Conservation (phyloP, 257 asterid genomes). For the Petunia secreta region DNA sequence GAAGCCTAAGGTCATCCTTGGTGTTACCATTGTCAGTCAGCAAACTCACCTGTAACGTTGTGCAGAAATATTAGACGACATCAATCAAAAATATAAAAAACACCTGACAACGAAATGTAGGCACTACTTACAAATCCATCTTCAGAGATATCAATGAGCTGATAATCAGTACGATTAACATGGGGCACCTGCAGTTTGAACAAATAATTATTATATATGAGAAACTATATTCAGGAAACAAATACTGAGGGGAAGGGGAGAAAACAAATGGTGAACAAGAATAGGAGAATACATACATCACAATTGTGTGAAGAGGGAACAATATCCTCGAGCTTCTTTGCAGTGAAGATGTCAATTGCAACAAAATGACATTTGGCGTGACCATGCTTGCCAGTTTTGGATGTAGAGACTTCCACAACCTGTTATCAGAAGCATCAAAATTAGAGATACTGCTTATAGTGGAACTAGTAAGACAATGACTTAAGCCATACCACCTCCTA, state of each 20-base stretch:
- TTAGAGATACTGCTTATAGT: background rate
- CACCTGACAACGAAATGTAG: background rate
- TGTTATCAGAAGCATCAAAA: constrained; percentile 27
- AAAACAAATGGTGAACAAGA: background rate
- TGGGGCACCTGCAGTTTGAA: constrained; percentile 71
- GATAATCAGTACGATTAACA: constrained; percentile 87
- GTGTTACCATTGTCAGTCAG: constrained; percentile 84
- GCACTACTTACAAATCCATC: constrained; percentile 90
- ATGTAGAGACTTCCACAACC: constrained; percentile 96
- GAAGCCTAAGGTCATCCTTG: constrained; percentile 93
- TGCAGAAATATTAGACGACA: constrained; percentile 21
- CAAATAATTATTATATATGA: background rate
- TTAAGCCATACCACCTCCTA: background rate
- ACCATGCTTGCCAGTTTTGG: constrained; percentile 97
- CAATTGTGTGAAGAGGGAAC: constrained; percentile 97
- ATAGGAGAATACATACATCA: constrained; percentile 49
- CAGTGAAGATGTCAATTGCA: constrained; percentile 81
- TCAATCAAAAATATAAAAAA: background rate
- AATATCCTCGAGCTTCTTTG: constrained; percentile 92
- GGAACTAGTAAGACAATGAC: background rate
- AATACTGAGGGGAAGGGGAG: background rate
- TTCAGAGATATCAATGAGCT: constrained; percentile 94
- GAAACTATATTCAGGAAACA: background rate
- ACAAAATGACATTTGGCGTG: constrained; percentile 96
- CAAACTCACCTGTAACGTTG: constrained; percentile 67